Evolutionary conservation across 75 land plant genomes (phyloP).

Genomic region (Sequoia sempervirens): DNA sequence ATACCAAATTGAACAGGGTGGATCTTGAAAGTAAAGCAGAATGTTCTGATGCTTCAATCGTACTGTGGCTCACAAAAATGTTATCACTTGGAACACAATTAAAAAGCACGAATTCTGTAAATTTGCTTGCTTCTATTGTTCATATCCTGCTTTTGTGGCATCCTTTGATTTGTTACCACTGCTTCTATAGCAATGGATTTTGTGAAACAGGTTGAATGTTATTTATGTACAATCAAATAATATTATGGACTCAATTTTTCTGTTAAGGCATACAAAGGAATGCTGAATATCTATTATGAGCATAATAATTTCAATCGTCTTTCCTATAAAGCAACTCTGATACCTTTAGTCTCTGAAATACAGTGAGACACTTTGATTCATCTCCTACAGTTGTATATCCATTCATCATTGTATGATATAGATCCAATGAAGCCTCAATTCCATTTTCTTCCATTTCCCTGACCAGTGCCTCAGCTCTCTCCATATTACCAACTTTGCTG

Average conservation of each 20-base stretch:
- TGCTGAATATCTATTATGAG: not conserved
- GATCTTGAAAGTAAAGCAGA: not conserved
- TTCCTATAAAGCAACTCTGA: not conserved
- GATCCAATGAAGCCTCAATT: conserved; percentile 63
- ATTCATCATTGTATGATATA: conserved; percentile 92
- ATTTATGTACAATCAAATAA: not conserved
- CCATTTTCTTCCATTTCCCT: conserved; percentile 89
- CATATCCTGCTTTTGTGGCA: not conserved
- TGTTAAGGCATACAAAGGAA: not conserved
- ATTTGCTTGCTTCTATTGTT: not conserved
- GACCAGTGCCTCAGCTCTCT: conserved; percentile 76
- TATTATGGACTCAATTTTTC: not conserved
- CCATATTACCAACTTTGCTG: conserved; percentile 84
- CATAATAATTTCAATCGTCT: not conserved
- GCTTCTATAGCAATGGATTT: not conserved
- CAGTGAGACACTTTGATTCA: conserved; percentile 70
- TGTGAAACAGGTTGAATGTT: not conserved
- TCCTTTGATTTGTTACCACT: not conserved
- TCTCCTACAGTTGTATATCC: conserved; percentile 73
- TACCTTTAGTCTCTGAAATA: conserved; percentile 85
- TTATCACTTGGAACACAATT: not conserved
- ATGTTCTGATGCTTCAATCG: not conserved
- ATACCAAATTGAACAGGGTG: not conserved
- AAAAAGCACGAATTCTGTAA: not conserved
- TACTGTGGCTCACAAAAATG: not conserved